Evolutionary conservation across 2,329 filamentous ascomycete genomes (phyloP), one percentile per base, ranked within the genome.

Genomic region (Trichothecium roseum): DNA sequence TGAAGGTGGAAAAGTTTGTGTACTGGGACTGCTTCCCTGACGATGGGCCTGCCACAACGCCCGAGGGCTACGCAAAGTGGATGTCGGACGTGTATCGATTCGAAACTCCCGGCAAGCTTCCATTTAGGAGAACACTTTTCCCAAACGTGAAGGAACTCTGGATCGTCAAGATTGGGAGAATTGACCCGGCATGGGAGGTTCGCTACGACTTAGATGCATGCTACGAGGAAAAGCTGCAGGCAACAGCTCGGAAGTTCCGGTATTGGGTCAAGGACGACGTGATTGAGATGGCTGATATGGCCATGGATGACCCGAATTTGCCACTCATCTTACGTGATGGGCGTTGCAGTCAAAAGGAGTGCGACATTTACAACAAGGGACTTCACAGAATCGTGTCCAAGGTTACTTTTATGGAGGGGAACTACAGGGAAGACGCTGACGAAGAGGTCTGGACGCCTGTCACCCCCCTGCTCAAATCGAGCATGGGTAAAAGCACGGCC

Each of bases 11-110:
- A 39, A 51, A 54, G 28, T 43, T 60, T 22, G 57, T 54, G 9
- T 60, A 59, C 32, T 61, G 57, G 57, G 57, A 61, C 41, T 61
- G 57, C 40, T 56, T 57, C 37, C 57, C 56, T 2, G 57, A 61
- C 38, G 58, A 61, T 30, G 53, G 51, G 4, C 49, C 50, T 28
- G 51, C 60, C 16, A 54, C 57, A 30, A 46, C 49, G 4, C 54
- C 52, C 8, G 45, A 48, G 16, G 52, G 47, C 28, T 60, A 59
- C 41, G 53, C 54, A 13, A 45, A 51, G n/a, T 60, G 58, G 36
- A 45, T 61, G 14, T 49, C 53, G 4, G 45, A 47, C 15, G 53
- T 49, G 32, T 58, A 55, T 37, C 49, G 53, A 4, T 47, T 53
- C 30, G 45, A 45, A 27, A 38, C 49, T 28, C 47, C 49, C 39